Percentiles rank a stretch among this genome's conserved stretches.
Evolutionary conservation across 2,329 filamentous ascomycete genomes (phyloP).

Genomic region (Paraphaeosphaeria sporulosa): DNA sequence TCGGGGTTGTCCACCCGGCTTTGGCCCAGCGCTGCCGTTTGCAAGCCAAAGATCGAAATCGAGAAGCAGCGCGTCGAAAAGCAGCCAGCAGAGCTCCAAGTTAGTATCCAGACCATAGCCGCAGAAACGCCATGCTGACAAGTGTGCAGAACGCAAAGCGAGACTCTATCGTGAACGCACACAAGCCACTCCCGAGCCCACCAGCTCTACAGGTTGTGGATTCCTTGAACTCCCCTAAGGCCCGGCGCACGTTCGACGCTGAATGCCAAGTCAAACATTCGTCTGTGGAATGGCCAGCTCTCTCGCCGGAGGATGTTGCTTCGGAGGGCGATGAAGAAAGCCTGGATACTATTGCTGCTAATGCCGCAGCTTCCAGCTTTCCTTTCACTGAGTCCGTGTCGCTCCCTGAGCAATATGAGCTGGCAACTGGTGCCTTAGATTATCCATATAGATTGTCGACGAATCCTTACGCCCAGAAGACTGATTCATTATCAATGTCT

Average conservation of each 20-base stretch:
- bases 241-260: conserved; percentile 50
- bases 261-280: conserved; percentile 39
- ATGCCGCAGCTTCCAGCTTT: background rate
- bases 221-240: conserved; percentile 43
- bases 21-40: conserved; percentile 3
- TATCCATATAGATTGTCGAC: background rate
- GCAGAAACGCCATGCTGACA: conserved; percentile 14
- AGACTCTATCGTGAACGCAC: conserved; percentile 12
- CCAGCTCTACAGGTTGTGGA: conserved; percentile 44
- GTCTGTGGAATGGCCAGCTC: conserved; percentile 36
- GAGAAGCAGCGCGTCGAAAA: conserved; percentile 19
- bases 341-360: background rate
- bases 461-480: background rate
- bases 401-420: background rate
- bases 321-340: background rate
- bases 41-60: conserved; percentile 5
- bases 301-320: conserved; percentile 34
- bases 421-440: background rate
- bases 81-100: conserved; percentile 8
- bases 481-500: background rate
- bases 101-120: background rate
- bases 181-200: conserved; percentile 52
- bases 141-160: conserved; percentile 4
- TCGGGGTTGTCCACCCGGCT: conserved; percentile 15
- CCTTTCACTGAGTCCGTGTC: background rate